These are phyloP conservation scores for Talaromyces stipitatus DNA, from an alignment of 495 filamentous ascomycete species.

Conservation along the genomic window DNA sequence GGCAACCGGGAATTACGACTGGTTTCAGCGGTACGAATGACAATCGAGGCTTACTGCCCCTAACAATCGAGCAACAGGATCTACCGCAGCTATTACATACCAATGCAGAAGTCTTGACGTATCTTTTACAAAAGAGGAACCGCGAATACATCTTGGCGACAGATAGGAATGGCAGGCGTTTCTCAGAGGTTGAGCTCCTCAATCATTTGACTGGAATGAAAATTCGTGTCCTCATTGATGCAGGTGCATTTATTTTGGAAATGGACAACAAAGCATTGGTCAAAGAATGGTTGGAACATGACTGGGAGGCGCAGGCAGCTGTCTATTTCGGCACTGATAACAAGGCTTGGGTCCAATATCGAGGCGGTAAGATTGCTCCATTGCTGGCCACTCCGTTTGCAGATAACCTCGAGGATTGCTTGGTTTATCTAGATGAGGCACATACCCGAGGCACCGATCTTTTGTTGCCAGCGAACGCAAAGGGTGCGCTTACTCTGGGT, in stretches of 20 bases:
- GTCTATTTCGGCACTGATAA: slow-evolving; percentile 49
- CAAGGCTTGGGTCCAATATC: slow-evolving; percentile 33
- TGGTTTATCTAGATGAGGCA: slow-evolving; percentile 67
- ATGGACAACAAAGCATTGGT: slow-evolving; percentile 44
- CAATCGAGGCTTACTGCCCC: slow-evolving; percentile 46
- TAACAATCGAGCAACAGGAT: slow-evolving; percentile 50
- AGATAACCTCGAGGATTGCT: slow-evolving; percentile 47
- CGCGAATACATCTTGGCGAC: slow-evolving; percentile 4
- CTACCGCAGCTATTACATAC: slow-evolving; percentile 48
- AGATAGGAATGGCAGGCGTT: not conserved
- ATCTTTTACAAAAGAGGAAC: slow-evolving; percentile 36
- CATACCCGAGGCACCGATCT: slow-evolving; percentile 72
- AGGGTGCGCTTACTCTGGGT: slow-evolving; percentile 62
- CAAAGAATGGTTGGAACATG: slow-evolving; percentile 37
- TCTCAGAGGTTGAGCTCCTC: slow-evolving; percentile 10
- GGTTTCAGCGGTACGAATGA: slow-evolving; percentile 73
- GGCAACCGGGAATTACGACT: slow-evolving; percentile 38
- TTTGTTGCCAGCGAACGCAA: slow-evolving; percentile 47
- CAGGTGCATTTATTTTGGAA: slow-evolving; percentile 63
- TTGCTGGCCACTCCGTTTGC: slow-evolving; percentile 52
- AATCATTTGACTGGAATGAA: slow-evolving; percentile 41
- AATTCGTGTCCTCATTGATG: slow-evolving; percentile 55
- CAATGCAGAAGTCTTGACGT: slow-evolving; percentile 54
- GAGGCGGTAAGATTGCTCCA: slow-evolving; percentile 32
- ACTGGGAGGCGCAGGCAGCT: slow-evolving; percentile 36